Evolutionary conservation across 192 early-diverging fungal species (phyloP).

Genomic region (Mortierella alpina): DNA sequence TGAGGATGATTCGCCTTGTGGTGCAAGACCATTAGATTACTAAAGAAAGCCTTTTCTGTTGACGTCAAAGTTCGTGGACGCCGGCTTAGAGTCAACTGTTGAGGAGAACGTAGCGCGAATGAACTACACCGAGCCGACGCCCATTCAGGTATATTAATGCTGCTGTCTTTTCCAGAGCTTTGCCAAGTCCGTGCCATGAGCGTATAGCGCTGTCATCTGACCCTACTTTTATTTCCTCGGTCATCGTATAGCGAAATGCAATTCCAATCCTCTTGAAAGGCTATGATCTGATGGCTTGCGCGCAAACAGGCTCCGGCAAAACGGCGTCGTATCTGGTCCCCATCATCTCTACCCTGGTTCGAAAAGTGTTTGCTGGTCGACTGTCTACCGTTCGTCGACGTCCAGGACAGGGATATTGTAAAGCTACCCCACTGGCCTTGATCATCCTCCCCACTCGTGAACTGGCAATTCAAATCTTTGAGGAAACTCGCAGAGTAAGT

Average conservation of each 20-base stretch:
- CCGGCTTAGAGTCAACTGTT: conserved; percentile 70
- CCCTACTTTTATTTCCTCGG: background rate
- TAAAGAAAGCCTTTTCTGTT: background rate
- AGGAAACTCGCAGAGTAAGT: conserved; percentile 72
- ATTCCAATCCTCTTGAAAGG: conserved; percentile 68
- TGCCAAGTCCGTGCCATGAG: background rate
- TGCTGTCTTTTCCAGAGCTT: too few species aligned
- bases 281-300: conserved; percentile 88
- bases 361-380: conserved; percentile 54
- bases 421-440: conserved; percentile 71
- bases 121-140: conserved; percentile 76
- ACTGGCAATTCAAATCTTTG: conserved; percentile 85
- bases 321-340: conserved; percentile 87
- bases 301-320: conserved; percentile 85
- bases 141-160: conserved; percentile 68
- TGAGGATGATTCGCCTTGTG: background rate
- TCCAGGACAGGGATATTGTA: conserved; percentile 45
- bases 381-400: conserved; percentile 34
- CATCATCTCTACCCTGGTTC: conserved; percentile 73
- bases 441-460: conserved; percentile 87
- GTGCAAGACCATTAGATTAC: too few species aligned
- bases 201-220: background rate
- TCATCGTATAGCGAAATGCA: conserved; percentile 58
- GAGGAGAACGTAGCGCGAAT: conserved; percentile 75
- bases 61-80: conserved; percentile 66